A percentile compares a stretch with the other conserved stretches of the same genome.
phyloP scores from a whole-genome alignment of 208 protist genomes.

The Leishmania lainsoni region DNA sequence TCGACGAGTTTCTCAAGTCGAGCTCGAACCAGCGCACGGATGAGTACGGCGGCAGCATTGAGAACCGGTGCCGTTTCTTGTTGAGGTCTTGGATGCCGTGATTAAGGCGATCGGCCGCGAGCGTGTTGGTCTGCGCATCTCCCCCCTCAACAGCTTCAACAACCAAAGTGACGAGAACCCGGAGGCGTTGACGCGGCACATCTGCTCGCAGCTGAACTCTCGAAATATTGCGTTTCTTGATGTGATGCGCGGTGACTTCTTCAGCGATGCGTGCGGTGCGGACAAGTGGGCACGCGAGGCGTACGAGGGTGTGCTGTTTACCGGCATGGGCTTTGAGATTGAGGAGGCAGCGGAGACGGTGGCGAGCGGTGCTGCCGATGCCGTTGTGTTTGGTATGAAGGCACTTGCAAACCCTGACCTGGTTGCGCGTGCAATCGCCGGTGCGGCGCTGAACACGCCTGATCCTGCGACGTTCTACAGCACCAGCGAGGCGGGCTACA shows the following conservation, averaged over 20 bases:
- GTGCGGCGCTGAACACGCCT: constrained; percentile 38
- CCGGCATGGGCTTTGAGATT: constrained; percentile 44
- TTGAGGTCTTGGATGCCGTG: constrained; percentile 79
- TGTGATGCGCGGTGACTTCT: constrained; percentile 41
- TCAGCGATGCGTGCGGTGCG: constrained; percentile 22
- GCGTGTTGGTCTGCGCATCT: constrained; percentile 61
- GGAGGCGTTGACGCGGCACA: constrained; percentile 45
- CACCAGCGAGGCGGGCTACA: constrained; percentile 41
- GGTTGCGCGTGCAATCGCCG: constrained; percentile 34
- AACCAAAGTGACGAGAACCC: constrained; percentile 41
- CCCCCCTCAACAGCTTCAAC: constrained; percentile 57
- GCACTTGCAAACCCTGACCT: constrained; percentile 81
- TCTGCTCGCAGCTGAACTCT: constrained; percentile 55
- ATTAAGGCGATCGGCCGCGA: constrained; percentile 38
- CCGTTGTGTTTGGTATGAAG: constrained; percentile 52
- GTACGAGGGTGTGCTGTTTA: constrained; percentile 56
- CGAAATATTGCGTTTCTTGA: constrained; percentile 54
- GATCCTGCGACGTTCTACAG: constrained; percentile 20
- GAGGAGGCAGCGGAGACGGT: constrained; percentile 48
- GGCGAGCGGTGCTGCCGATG: constrained; percentile 43
- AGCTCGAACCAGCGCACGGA: constrained; percentile 80
- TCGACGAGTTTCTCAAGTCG: constrained; percentile 84
- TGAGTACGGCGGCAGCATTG: constrained; percentile 87
- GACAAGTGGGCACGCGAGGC: constrained; percentile 47
- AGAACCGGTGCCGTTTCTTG: constrained; percentile 74